Conservation (phyloP, 257 asterid genomes). For the Craterostigma plantagineum region DNA sequence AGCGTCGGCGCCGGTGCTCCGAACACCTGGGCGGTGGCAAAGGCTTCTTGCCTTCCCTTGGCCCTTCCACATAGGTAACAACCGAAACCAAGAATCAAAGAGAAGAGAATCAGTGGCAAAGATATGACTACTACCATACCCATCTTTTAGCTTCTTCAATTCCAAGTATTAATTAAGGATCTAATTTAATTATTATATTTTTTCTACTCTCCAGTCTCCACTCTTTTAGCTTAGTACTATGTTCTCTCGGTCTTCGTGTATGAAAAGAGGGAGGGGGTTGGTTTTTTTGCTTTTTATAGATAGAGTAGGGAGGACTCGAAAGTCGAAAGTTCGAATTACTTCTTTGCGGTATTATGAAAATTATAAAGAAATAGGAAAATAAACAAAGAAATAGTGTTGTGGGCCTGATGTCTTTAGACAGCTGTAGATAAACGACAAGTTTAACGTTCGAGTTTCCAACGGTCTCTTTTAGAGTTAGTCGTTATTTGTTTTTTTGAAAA, state of each 20-base stretch:
- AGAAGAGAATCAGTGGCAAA: slow-evolving; percentile 57
- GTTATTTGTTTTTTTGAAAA: too few relatives aligned
- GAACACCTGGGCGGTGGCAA: slow-evolving; percentile 51
- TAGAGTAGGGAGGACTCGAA: too few relatives aligned
- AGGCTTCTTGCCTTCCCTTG: slow-evolving; percentile 57
- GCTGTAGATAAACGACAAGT: slow-evolving; percentile 12
- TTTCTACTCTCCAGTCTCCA: background rate
- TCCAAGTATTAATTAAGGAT: background rate
- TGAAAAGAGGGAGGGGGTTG: too few relatives aligned
- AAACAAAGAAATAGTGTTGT: slow-evolving; percentile 2
- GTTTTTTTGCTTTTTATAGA: too few relatives aligned
- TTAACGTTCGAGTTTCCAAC: slow-evolving; percentile 27
- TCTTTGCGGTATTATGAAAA: background rate
- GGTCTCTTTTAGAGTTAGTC: slow-evolving; percentile 16
- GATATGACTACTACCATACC: slow-evolving; percentile 80
- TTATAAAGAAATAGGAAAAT: slow-evolving; percentile 6
- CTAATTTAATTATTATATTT: too few relatives aligned
- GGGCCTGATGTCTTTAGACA: too few relatives aligned
- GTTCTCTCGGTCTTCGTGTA: background rate
- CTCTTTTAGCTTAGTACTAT: slow-evolving; percentile 4
- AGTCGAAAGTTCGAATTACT: background rate
- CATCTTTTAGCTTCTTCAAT: slow-evolving; percentile 16
- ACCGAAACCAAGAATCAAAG: slow-evolving; percentile 59
- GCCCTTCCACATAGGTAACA: slow-evolving; percentile 70
- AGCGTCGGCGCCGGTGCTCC: slow-evolving; percentile 53